These are phyloP conservation scores for Rugosomyces carneus DNA, from an alignment of 1,284 basidiomycete genomes.

Conservation along the genomic window DNA sequence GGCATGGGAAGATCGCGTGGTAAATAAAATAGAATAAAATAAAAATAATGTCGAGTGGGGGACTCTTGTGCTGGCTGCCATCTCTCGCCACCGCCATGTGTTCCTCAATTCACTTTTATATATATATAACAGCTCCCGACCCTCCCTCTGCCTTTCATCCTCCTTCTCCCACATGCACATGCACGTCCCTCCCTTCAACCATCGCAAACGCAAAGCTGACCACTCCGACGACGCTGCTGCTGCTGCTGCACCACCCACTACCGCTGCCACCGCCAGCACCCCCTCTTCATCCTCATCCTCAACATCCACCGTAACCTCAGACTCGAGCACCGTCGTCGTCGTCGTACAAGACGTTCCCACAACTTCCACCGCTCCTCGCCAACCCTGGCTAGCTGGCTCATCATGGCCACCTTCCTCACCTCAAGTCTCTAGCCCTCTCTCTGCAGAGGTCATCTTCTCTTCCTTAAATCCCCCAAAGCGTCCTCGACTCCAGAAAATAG, in stretches of 20 bases:
- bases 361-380: conserved; percentile 21
- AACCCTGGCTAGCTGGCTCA: conserved; percentile 26
- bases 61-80: neutral
- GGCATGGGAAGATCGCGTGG: conserved; percentile 28
- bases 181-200: conserved; percentile 40
- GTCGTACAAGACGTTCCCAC: conserved; percentile 18
- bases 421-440: conserved; percentile 25
- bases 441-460: conserved; percentile 20
- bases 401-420: conserved; percentile 25
- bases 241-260: too few species aligned
- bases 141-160: conserved; percentile 19
- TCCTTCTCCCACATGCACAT: conserved; percentile 40
- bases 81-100: conserved; percentile 31
- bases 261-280: conserved; percentile 17
- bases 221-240: conserved; percentile 38
- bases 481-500: conserved; percentile 34
- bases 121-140: conserved; percentile 29
- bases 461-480: conserved; percentile 31
- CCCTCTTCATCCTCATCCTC: conserved; percentile 1
- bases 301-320: too few species aligned
- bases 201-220: conserved; percentile 53
- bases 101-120: conserved; percentile 34
- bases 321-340: conserved; percentile 20
- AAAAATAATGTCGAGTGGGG: conserved; percentile 5
- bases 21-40: conserved; percentile 8